Conservation (phyloP, 306 rosid species). For the Ormosia semicastrata region DNA sequence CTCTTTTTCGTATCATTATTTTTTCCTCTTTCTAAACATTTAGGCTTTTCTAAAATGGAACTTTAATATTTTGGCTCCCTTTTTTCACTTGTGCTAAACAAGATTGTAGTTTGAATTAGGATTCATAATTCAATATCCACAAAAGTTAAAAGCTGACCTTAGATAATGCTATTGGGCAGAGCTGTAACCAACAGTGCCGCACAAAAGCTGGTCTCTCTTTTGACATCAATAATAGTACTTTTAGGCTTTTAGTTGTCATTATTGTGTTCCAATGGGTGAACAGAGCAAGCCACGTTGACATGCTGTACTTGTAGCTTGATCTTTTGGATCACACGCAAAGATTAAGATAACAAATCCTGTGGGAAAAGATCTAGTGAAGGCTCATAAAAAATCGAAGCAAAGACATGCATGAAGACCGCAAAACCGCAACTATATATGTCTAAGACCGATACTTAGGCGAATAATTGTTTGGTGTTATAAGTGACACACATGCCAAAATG, state of each 20-base stretch:
- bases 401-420: not conserved
- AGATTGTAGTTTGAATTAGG: not conserved
- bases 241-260: not conserved
- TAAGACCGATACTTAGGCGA: not conserved
- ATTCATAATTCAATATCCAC: not conserved
- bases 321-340: slow-evolving; percentile 6
- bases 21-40: too few relatives aligned
- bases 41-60: not conserved
- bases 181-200: not conserved
- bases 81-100: not conserved
- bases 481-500: not conserved
- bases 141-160: slow-evolving; percentile 27
- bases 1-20: too few relatives aligned
- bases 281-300: slow-evolving; percentile 9
- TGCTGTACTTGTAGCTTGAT: not conserved
- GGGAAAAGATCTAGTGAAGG: not conserved
- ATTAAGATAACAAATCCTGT: not conserved
- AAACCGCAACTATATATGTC: not conserved
- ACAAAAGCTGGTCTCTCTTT: slow-evolving; percentile 9
- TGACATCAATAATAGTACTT: not conserved
- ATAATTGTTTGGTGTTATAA: not conserved
- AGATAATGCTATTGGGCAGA: slow-evolving; percentile 16
- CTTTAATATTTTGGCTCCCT: not conserved
- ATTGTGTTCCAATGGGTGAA: not conserved
- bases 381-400: not conserved